Evolutionary conservation across 2,329 filamentous ascomycete genomes (phyloP), one percentile per base, ranked within the genome.

Genomic region (Aspergillus udagawae): DNA sequence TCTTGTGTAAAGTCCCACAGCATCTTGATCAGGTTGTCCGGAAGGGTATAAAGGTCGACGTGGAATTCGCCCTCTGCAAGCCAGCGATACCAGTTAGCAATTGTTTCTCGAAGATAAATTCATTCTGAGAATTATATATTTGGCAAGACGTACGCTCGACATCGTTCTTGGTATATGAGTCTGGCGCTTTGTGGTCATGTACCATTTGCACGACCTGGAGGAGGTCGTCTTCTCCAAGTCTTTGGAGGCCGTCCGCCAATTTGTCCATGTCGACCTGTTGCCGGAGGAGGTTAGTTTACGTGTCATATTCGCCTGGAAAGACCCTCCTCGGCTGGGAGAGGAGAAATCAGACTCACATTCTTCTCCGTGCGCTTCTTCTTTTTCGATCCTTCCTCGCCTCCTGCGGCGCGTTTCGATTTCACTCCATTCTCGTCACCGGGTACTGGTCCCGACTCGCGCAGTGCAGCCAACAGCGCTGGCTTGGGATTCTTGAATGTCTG

Each of bases 101-200:
- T 29, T 29, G 42, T 42, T 28, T 32, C 8, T 52, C 14, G 35
- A 28, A 38, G 38, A 47, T 42, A 35, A 32, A 17, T 38, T 17
- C 32, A 38, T 17, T 38, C 2, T 38, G 9, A 14, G 48, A 35
- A 35, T 17, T 1, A 14, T 12, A 35, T 14, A 5, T 17, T 2
- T 6, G 44, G n/a, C n/a, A 55, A 59, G 44, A 83, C 88, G 79
- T 79, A 96, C 91, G 89, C 70, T 99, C 94, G 57, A 97, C 85
- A 75, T 99, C 95, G 68, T 97, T 97, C 79, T 96, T 92, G 51
- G 93, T 96, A 77, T 96, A 97, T 1, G 93, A 97, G 63, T 96
- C 92, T 5, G 91, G 85, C 1, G 86, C 87, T 82, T 97, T 97
- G 79, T 97, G 91, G 77, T 99, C 94, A 75, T 97, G 94, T 61